Base-by-base conservation (phyloP, 2,329 filamentous ascomycete species). In the Pyrenochaeta sp. region DNA sequence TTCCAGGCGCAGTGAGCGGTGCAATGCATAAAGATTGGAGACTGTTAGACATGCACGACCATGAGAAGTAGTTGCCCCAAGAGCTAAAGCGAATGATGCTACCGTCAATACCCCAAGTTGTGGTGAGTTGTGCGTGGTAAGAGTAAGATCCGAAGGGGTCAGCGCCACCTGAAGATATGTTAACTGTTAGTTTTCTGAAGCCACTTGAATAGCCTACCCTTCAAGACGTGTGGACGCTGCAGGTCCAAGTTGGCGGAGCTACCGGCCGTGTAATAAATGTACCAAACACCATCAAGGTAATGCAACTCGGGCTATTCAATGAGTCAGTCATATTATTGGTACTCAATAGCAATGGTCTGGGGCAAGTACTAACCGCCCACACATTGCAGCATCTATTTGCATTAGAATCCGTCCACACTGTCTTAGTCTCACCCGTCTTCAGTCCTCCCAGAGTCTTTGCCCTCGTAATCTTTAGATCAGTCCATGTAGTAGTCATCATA, bases 191-290 rank as follows among this genome's bases (percentile, higher is more conserved):
- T 7, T 21, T 35, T 14, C 20, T n/a, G 18, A 12, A n/a, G 2
- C 9, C 20, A 4, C 1, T 15, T 2, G 4, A 7, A 0, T 14
- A 54, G 15, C 65, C 44, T 56, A 81, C 82, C 82, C 57, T 79
- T 77, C 3, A 86, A 74, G 17, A 83, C 84, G 50, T 86, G 80
- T 3, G 79, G 68, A 10, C 80, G 77, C 67, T 87, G 84, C 1
- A 77, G 75, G 29, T 80, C 80, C 1, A 85, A 70, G 54, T 83
- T 76, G 2, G 69, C 73, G 12, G 41, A 21, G 10, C 49, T 44
- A 1, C 83, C 82, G 1, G 82, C 81, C 0, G 83, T 82, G 64
- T 85, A 86, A 71, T 86, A 86, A 33, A 86, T 78, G 51, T 83
- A 85, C 83, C 83, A 81, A 30, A 64, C 61, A 37, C 66, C 61